Percentiles rank a stretch among this genome's conserved stretches.
Conservation (phyloP, 2,329 filamentous ascomycete species). For the Chaetothyriales sp. region DNA sequence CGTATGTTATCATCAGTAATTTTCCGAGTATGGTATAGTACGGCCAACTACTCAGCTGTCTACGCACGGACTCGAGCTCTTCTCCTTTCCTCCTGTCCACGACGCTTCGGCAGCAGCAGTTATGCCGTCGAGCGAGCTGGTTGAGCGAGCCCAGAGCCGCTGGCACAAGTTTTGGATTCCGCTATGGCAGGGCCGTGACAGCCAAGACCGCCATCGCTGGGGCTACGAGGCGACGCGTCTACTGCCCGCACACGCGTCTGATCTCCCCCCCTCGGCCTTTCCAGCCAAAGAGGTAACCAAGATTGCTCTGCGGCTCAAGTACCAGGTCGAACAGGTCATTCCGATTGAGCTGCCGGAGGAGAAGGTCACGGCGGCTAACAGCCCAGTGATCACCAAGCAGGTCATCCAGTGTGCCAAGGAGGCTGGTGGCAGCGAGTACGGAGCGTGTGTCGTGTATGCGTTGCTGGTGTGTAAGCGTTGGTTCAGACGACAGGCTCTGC, state of each 20-base stretch:
- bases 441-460: constrained; percentile 69
- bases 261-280: constrained; percentile 45
- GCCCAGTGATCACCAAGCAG: constrained; percentile 62
- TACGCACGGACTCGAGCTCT: not conserved
- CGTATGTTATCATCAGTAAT: not conserved
- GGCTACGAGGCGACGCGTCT: constrained; percentile 12
- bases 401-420: constrained; percentile 69
- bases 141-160: not conserved
- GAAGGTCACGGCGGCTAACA: constrained; percentile 64
- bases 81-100: not conserved
- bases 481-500: constrained; percentile 63
- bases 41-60: not conserved
- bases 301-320: constrained; percentile 74
- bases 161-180: not conserved
- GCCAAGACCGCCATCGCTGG: constrained; percentile 1
- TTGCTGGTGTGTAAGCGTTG: constrained; percentile 58
- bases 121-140: not conserved
- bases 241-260: constrained; percentile 27
- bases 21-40: not conserved
- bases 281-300: constrained; percentile 72
- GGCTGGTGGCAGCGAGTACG: constrained; percentile 61
- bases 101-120: not conserved
- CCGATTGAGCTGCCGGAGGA: constrained; percentile 75
- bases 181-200: not conserved
- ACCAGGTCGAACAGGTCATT: constrained; percentile 76